Conservation (phyloP, 805 yeast genomes). For the Candida nonsorbophila region DNA sequence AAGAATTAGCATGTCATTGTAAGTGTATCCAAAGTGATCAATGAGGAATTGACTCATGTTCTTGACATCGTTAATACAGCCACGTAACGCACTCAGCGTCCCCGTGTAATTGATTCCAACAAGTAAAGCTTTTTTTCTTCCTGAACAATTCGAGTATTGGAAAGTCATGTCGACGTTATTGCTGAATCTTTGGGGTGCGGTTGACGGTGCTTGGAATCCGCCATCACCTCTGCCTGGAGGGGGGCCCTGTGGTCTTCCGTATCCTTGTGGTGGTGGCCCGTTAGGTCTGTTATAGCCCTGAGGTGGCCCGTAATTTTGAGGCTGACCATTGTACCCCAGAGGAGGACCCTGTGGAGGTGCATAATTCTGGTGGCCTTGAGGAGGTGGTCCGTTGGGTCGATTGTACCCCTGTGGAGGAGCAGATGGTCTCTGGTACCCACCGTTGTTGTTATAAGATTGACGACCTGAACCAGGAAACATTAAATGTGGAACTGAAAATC, state of each 20-base stretch:
- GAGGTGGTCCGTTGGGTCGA: slow-evolving; percentile 2
- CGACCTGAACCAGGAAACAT: slow-evolving; percentile 16
- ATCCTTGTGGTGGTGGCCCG: slow-evolving; percentile 10
- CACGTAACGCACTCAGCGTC: slow-evolving; percentile 23
- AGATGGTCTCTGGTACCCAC: slow-evolving; percentile 1
- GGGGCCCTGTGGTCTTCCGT: slow-evolving; percentile 5
- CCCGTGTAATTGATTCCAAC: slow-evolving; percentile 33
- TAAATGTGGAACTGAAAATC: not conserved
- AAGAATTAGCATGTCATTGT: slow-evolving; percentile 34
- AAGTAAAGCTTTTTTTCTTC: slow-evolving; percentile 31
- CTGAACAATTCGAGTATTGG: slow-evolving; percentile 34
- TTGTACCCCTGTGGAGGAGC: not conserved
- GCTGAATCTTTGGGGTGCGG: slow-evolving; percentile 32
- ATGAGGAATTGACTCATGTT: slow-evolving; percentile 29
- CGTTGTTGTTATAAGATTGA: slow-evolving; percentile 5
- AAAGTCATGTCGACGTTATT: slow-evolving; percentile 29
- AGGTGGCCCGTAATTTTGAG: slow-evolving; percentile 13
- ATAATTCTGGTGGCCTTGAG: slow-evolving; percentile 5
- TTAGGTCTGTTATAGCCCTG: slow-evolving; percentile 11
- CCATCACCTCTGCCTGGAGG: slow-evolving; percentile 7
- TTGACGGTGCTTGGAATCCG: slow-evolving; percentile 16
- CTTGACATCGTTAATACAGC: slow-evolving; percentile 36
- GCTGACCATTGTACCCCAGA: slow-evolving; percentile 14
- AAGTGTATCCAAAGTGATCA: slow-evolving; percentile 22
- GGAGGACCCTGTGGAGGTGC: slow-evolving; percentile 11